Percentiles rank a stretch among this genome's conserved stretches.
Conservation (phyloP, 208 protist genomes). For the Leishmania aethiopica region DNA sequence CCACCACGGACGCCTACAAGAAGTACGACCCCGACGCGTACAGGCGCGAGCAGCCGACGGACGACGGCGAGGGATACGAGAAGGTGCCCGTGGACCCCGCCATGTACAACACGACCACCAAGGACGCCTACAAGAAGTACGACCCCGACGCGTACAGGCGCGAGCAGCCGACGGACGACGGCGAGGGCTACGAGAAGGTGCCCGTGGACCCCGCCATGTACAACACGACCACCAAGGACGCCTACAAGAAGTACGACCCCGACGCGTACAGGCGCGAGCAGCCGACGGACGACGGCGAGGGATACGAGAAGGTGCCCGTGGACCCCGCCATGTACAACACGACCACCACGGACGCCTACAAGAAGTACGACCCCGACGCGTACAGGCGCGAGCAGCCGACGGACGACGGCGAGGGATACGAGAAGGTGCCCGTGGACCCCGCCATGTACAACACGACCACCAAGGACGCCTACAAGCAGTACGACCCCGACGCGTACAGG, state of each 20-base stretch:
- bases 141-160: conserved; percentile 39
- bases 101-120: conserved; percentile 61
- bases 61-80: neutral
- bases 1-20: conserved; percentile 10
- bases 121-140: conserved; percentile 42
- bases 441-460: conserved; percentile 21
- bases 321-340: conserved; percentile 53
- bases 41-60: conserved; percentile 8
- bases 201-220: conserved; percentile 36
- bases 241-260: conserved; percentile 23
- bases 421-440: conserved; percentile 24
- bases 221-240: neutral
- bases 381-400: conserved; percentile 27
- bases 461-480: conserved; percentile 14
- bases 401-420: conserved; percentile 7
- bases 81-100: neutral
- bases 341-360: conserved; percentile 44
- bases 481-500: conserved; percentile 25
- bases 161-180: conserved; percentile 1
- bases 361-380: conserved; percentile 33
- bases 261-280: conserved; percentile 19
- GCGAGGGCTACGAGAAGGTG: conserved; percentile 13
- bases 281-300: conserved; percentile 2
- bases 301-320: neutral
- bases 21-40: conserved; percentile 23